Evolutionary conservation across 2,329 filamentous ascomycete genomes (phyloP).

Genomic region (Fusarium sp.): DNA sequence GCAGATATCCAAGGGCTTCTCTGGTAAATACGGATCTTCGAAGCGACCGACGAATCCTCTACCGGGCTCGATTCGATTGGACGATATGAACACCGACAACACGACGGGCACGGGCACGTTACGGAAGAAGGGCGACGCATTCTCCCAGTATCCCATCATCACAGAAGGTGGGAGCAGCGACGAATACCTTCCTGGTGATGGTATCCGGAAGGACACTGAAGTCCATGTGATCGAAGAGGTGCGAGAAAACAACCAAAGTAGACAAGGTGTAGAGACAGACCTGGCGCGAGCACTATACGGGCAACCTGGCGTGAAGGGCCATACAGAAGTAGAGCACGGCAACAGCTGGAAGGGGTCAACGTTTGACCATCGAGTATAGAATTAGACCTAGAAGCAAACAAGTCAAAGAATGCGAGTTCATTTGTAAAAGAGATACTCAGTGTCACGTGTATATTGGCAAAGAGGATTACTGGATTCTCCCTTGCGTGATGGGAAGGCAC

Average conservation of each 20-base stretch:
- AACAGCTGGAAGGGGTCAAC: background rate
- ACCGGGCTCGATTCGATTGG: constrained; percentile 25
- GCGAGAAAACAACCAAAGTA: background rate
- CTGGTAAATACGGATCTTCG: constrained; percentile 3
- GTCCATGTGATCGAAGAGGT: constrained; percentile 15
- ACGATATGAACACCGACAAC: constrained; percentile 10
- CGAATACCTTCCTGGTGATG: constrained; percentile 12
- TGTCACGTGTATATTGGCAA: background rate
- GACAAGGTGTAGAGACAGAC: background rate
- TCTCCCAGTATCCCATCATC: constrained; percentile 19
- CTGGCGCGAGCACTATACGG: constrained; percentile 15
- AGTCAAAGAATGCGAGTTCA: background rate
- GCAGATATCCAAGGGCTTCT: constrained; percentile 2
- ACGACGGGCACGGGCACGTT: background rate
- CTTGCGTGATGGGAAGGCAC: background rate
- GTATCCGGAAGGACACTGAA: constrained; percentile 26
- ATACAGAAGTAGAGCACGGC: constrained; percentile 7
- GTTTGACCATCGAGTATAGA: background rate
- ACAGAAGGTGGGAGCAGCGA: constrained; percentile 11
- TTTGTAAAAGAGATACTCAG: background rate
- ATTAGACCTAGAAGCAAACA: background rate
- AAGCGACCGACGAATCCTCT: constrained; percentile 19
- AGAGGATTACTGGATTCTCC: background rate
- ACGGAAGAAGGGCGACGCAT: constrained; percentile 6
- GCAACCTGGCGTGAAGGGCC: constrained; percentile 16